Conservation (phyloP, 805 yeast genomes). For the Sugiyamaella americana region DNA sequence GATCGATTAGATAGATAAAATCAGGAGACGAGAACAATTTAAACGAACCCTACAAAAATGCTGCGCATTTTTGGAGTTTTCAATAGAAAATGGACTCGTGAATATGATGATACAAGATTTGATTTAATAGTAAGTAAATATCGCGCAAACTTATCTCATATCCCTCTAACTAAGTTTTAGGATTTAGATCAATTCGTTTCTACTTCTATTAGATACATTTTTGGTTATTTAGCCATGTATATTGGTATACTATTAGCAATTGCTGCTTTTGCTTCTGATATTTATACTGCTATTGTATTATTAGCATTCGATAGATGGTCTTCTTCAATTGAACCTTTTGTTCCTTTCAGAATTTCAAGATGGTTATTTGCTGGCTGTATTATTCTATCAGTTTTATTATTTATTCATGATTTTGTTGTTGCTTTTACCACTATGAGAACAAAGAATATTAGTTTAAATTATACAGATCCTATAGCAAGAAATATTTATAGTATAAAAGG, state of each 20-base stretch:
- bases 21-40: too few species aligned
- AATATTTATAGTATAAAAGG: conserved; percentile 48
- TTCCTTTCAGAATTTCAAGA: conserved; percentile 46
- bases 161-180: conserved; percentile 1
- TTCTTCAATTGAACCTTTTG: conserved; percentile 41
- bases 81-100: conserved; percentile 22
- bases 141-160: too few species aligned
- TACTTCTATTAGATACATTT: conserved; percentile 22
- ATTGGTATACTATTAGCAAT: conserved; percentile 43
- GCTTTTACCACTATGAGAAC: conserved; percentile 56
- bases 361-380: conserved; percentile 84
- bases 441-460: conserved; percentile 60
- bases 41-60: too few species aligned
- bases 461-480: conserved; percentile 60
- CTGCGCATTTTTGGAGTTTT: conserved; percentile 14
- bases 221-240: conserved; percentile 31
- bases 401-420: conserved; percentile 50
- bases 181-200: conserved; percentile 21
- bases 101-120: conserved; percentile 20
- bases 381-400: conserved; percentile 55
- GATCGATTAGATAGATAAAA: too few species aligned
- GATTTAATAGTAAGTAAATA: conserved; percentile 17
- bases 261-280: conserved; percentile 56
- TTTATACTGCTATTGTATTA: conserved; percentile 70
- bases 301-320: conserved; percentile 71